These are phyloP conservation scores for Monosporascus sp. DNA, from an alignment of 2,329 filamentous ascomycete species.

Conservation along the genomic window DNA sequence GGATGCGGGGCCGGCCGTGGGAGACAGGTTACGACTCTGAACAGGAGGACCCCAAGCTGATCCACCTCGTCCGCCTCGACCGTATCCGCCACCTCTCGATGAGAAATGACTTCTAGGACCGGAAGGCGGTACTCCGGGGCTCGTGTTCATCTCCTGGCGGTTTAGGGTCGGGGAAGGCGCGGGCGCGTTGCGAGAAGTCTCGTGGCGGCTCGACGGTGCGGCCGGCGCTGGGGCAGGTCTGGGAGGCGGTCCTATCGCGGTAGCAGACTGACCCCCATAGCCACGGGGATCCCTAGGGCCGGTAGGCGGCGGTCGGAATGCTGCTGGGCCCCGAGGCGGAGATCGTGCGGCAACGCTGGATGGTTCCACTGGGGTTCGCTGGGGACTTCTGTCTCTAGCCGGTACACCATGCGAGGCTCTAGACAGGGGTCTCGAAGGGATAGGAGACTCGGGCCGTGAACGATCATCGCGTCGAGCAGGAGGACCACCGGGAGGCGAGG, in stretches of 20 bases:
- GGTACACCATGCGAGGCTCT: conserved; percentile 22
- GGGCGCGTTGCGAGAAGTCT: conserved; percentile 6
- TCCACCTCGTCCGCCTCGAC: conserved; percentile 39
- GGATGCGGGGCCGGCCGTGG: conserved; percentile 26
- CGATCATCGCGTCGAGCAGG: conserved; percentile 37
- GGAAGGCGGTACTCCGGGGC: conserved; percentile 45
- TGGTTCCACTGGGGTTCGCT: conserved; percentile 17
- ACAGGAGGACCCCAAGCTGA: conserved; percentile 31
- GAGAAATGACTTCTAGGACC: conserved; percentile 51
- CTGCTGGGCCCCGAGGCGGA: conserved; percentile 51
- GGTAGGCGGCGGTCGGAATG: conserved; percentile 45
- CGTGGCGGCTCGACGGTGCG: conserved; percentile 19
- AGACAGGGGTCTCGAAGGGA: conserved; percentile 22
- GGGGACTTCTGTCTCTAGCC: conserved; percentile 21
- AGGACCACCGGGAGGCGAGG: conserved; percentile 46
- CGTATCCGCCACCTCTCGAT: conserved; percentile 38
- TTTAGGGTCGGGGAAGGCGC: conserved; percentile 13
- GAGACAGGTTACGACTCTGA: conserved; percentile 23
- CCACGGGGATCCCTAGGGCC: conserved; percentile 36
- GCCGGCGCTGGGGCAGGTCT: conserved; percentile 20
- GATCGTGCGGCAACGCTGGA: conserved; percentile 28
- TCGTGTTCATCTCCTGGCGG: conserved; percentile 33
- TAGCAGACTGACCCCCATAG: conserved; percentile 21
- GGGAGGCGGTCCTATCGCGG: conserved; percentile 25
- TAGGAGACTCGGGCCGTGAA: conserved; percentile 40